Base-by-base conservation (phyloP, 2,329 filamentous ascomycete species). In the Lithohypha guttulata region DNA sequence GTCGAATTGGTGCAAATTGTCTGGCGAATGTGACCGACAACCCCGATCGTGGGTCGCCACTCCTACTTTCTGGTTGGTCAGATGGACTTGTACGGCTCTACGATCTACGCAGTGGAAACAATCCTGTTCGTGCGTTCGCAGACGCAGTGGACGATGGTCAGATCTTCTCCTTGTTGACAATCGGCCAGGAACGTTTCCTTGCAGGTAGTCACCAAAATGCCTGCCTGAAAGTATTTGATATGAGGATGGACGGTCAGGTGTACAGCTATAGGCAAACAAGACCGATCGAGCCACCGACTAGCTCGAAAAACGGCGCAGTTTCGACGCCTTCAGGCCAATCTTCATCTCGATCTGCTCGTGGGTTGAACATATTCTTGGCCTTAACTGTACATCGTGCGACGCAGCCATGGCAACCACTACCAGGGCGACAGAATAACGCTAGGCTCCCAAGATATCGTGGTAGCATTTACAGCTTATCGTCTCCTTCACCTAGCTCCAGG, bases 211-310 rank as follows among this genome's bases (percentile, higher is more conserved):
- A 69, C 2, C 64, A 69, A 34, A 71, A 79, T 53, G 69, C 66
- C 30, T 61, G 77, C 35, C 57, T 80, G 30, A 79, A 79, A 48
- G 59, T 78, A 3, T 80, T 77, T 47, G 75, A 81, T 48, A 53
- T 80, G 29, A 71, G 76, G 17, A 61, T 75, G 50, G 49, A 60
- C 20, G 61, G 59, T 2, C 55, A 59, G 28, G 47, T 56, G 1
- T 68, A 68, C 42, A 55, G 46, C 13, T 48, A 52, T 34, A 41
- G 43, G 6, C n/a, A n/a, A n/a, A n/a, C n/a, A n/a, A 37, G 42
- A 17, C 42, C 48, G 14, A 30, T 13, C 22, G 34, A 7, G 32
- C 38, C 35, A 13, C 21, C 22, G 4, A n/a, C 15, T 10, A 28
- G 26, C 15, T 4, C 26, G 6, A 28, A 14, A 28, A 28, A 28